Evolutionary conservation across 768 basidiomycete genomes (phyloP), one percentile per base, ranked within the genome.

Genomic region (Nevesoporus exiguus): DNA sequence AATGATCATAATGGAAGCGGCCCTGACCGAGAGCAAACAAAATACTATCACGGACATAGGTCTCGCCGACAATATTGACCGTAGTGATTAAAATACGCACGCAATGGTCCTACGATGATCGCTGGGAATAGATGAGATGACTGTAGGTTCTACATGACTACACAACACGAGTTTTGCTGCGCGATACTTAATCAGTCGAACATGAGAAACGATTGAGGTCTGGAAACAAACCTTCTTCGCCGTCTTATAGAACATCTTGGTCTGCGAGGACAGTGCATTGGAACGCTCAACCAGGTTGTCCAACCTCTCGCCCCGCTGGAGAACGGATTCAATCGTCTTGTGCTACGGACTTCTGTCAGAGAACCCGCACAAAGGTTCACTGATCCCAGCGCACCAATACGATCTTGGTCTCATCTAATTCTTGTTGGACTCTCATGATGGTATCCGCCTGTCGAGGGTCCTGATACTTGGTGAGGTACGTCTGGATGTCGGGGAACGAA

Each of bases 221-320:
- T 2, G 19, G 47, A 19, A 3, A 65, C 80, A 48, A 51, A 93
- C 95, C 88, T 95, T 96, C 88, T 98, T 98, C 2, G 96, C 93
- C 8, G 95, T 97, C 87, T 98, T 97, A 78, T 98, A 98, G 70
- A 99, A 99, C 88, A 92, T 90, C 84, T 98, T 98, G 74, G 85
- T 92, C 74, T 94, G 92, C 15, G 83, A 76, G 36, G 93, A 92
- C 51, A 98, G 73, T 31, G 88, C 86, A 66, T 90, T 86, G 52
- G 94, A 97, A 36, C 95, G 83, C 64, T 98, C 95, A 13, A 98
- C 96, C 9, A 98, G 77, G 70, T 92, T 92, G 71, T 98, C 94
- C 42, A 99, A 79, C 74, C 93, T 94, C 81, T 98, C 96, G 41
- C 97, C 97, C 13, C 97, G 85, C 69, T 95, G 86, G 39, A 99